Percentiles rank a stretch among this genome's conserved stretches.
These are phyloP conservation scores for Diphasiastrum complanatum DNA, from an alignment of 83 land plant species.

Conservation along the genomic window DNA sequence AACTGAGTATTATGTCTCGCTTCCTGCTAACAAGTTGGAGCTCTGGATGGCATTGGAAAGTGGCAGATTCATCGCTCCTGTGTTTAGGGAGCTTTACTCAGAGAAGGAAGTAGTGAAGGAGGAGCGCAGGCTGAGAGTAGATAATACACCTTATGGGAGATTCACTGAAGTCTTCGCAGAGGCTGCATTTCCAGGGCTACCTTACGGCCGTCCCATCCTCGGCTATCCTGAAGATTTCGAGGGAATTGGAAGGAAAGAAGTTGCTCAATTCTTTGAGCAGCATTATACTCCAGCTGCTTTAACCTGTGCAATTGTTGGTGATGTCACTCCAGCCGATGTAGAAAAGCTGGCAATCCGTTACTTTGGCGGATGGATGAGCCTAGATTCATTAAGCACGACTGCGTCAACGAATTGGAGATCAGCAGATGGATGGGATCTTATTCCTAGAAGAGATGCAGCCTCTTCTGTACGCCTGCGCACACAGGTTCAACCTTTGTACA, in stretches of 20 bases:
- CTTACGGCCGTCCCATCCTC: conserved; percentile 28
- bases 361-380: conserved; percentile 18
- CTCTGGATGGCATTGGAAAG: conserved; percentile 36
- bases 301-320: conserved; percentile 33
- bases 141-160: conserved; percentile 22
- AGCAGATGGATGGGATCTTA: conserved; percentile 15
- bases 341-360: conserved; percentile 15
- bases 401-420: conserved; percentile 3
- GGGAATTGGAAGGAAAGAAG: conserved; percentile 25
- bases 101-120: conserved; percentile 33
- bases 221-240: conserved; percentile 29
- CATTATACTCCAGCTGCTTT: conserved; percentile 15
- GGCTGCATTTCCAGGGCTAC: conserved; percentile 21
- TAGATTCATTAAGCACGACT: not conserved
- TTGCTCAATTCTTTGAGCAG: conserved; percentile 16
- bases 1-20: conserved; percentile 26
- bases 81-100: conserved; percentile 25
- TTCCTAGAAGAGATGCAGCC: not conserved
- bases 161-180: conserved; percentile 26
- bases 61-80: conserved; percentile 28
- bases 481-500: conserved; percentile 29
- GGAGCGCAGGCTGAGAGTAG: conserved; percentile 27
- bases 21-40: conserved; percentile 31
- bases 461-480: not conserved
- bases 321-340: conserved; percentile 18